Evolutionary conservation across 257 asterid species (phyloP), one percentile per base, ranked within the genome.

Genomic region (Handroanthus guayacan): DNA sequence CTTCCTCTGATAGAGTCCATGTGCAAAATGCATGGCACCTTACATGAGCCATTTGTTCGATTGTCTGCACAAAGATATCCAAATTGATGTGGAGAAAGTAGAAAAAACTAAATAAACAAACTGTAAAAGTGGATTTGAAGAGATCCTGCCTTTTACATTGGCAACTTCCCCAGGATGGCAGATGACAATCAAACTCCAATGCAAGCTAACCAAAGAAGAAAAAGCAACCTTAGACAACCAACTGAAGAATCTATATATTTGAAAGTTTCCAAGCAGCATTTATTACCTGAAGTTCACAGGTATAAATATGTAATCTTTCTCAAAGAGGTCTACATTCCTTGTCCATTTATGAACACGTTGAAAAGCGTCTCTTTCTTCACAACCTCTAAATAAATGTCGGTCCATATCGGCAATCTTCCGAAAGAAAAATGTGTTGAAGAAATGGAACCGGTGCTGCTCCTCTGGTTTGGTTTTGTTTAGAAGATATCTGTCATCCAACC

Each of bases 111-210:
- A 58, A 43, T 39, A 75, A 47, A 60, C 13, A 63, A 75, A 75
- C 67, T 57, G 67, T 58, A 65, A 47, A 61, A 65, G 31, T 75
- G 38, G 48, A 55, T 64, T 62, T 20, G 16, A 67, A 52, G 62
- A 72, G 69, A 78, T 31, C 85, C 43, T 82, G 83, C 99, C 92
- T 88, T 69, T 75, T 41, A 64, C 72, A 10, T 80, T 67, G 75
- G 89, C 90, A 79, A 86, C 89, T 89, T 85, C 86, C 75, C 98
- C 93, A 69, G 94, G 98, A 87, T 95, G 92, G 79, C 99, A 95
- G 65, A 95, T 77, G 62, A 95, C 80, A 67, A 95, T 80, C 93
- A 95, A 88, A 88, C 99, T 95, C 99, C 99, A 95, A 87, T 95
- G 99, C 74, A 90, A 86, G 78, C 99, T 95, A 89, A 55, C 75